Percentiles rank a stretch among this genome's conserved stretches.
phyloP scores from a whole-genome alignment of 2,329 filamentous ascomycete genomes.

The Fusarium staphyleae region DNA sequence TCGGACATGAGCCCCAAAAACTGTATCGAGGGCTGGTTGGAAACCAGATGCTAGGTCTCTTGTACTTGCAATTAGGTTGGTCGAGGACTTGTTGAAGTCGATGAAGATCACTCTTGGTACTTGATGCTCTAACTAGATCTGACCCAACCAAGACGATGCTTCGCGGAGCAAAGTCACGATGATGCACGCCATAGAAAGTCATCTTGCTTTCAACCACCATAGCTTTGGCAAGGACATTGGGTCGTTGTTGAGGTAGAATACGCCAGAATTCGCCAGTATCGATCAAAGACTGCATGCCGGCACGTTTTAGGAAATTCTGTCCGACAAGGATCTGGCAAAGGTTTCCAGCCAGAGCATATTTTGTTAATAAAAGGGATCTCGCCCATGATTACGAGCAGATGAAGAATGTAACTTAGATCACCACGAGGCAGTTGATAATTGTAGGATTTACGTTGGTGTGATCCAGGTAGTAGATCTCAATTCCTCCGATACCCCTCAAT shows the following conservation, averaged over 20 bases:
- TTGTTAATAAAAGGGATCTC: no score
- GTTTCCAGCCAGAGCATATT: no score
- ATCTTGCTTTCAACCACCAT: background rate
- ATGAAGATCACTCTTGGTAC: background rate
- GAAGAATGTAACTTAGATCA: no score
- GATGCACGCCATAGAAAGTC: background rate
- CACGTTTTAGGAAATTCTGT: no score
- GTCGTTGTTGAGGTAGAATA: background rate
- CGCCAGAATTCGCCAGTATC: no score
- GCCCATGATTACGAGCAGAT: no score
- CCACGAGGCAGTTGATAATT: no score
- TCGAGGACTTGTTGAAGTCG: background rate
- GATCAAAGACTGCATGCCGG: slow-evolving; percentile 4
- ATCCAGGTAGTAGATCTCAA: no score
- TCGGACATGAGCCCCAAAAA: background rate
- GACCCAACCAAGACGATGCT: background rate
- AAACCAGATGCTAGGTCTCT: background rate
- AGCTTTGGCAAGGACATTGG: background rate
- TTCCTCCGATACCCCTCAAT: no score
- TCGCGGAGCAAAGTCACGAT: background rate
- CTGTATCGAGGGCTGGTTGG: background rate
- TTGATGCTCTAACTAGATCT: no score
- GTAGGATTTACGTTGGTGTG: background rate
- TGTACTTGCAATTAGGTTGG: background rate
- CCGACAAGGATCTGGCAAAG: no score